Evolutionary conservation across 371 early-diverging fungal genomes (phyloP).

Genomic region (Sporodiniella umbellata): DNA sequence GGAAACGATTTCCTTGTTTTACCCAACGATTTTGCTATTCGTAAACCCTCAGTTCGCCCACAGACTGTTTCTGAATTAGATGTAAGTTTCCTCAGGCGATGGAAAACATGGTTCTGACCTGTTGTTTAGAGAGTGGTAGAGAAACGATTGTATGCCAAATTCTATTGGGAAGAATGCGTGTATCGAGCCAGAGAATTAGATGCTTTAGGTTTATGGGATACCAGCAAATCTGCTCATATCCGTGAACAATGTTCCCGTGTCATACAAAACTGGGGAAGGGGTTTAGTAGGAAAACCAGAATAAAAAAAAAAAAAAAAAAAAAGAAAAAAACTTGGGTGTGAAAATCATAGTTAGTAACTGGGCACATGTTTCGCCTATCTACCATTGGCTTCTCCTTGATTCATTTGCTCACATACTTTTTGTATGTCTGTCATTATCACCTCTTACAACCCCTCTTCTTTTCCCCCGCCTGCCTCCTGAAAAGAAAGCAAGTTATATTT

Average conservation of each 20-base stretch:
- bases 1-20: constrained; percentile 45
- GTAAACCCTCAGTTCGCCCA: constrained; percentile 23
- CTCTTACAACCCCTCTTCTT: no score
- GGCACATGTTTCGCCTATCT: no score
- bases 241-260: constrained; percentile 40
- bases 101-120: no score
- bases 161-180: constrained; percentile 48
- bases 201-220: constrained; percentile 40
- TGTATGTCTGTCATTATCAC: no score
- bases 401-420: no score
- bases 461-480: no score
- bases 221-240: constrained; percentile 31
- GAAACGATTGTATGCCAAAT: constrained; percentile 44
- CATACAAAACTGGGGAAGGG: constrained; percentile 49
- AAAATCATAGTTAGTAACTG: no score
- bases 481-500: no score
- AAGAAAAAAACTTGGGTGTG: no score
- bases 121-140: constrained; percentile 35
- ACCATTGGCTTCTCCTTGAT: neutral
- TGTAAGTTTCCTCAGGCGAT: constrained; percentile 17
- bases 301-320: constrained; percentile 4
- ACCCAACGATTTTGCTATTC: constrained; percentile 39
- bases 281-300: constrained; percentile 32
- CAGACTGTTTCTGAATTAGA: constrained; percentile 34
- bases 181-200: constrained; percentile 45